Base-by-base conservation (phyloP, 2,329 filamentous ascomycete species). In the Colletotrichum filicis region DNA sequence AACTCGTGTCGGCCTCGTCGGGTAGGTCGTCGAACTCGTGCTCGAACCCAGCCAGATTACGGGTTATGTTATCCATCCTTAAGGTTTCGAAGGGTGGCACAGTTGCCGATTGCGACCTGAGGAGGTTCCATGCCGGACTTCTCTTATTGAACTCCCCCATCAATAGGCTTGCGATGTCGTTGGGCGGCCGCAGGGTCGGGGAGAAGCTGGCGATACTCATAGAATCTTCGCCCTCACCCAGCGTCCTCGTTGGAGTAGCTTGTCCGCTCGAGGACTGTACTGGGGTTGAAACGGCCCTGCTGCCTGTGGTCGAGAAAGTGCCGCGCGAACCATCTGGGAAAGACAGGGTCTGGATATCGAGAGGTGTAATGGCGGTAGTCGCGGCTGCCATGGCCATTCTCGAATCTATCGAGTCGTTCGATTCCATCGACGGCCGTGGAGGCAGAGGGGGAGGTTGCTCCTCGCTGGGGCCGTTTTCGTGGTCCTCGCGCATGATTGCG, bases 161-260 rank as follows among this genome's bases (percentile, higher is more conserved):
- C 58, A 98, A 89, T 24, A 98, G 86, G 79, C 95, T 97, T 73
- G 95, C 95, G 30, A 94, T 89, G 76, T 98, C 95, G 4, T 91
- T 91, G 1, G 87, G 87, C 22, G 87, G 89, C 52, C 88, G 91
- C 83, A 87, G 84, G 6, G 88, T 92, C 0, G 92, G 91, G 37
- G 90, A 88, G 78, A 90, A 89, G 83, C 92, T 94, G 81, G 87
- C 87, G 69, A 94, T 80, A 79, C 92, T 94, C 75, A 89, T 89
- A 55, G 86, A 87, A 76, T 94, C 92, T 63, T 92, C 90, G 63
- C 80, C 85, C 75, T 92, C 88, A 79, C 87, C 82, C 49, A 79
- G 77, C 57, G 82, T 78, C 74, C 77, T 77, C 57, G 74, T 80
- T 12, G 85, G 84, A 2, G 85, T 85, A 14, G 78, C 80, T 79